These are phyloP conservation scores for Collybia sp. DNA, from an alignment of 768 basidiomycete species.

Conservation along the genomic window DNA sequence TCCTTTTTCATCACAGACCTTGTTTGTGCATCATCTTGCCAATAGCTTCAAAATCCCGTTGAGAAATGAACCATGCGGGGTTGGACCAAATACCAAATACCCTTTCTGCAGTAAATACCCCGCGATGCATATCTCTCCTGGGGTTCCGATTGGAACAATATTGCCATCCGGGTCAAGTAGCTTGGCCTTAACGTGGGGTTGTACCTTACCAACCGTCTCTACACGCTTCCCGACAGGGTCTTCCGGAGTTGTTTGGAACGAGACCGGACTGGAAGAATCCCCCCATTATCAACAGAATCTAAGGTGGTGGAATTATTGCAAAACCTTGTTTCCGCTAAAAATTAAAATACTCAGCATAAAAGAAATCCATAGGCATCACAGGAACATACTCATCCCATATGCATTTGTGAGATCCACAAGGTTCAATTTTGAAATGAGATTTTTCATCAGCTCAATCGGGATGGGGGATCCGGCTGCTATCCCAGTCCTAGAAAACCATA, in stretches of 20 bases:
- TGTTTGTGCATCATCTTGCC: conserved; percentile 71
- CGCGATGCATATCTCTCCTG: conserved; percentile 70
- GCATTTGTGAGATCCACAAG: conserved; percentile 69
- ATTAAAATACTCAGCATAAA: conserved; percentile 1
- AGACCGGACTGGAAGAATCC: conserved; percentile 54
- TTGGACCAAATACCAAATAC: conserved; percentile 27
- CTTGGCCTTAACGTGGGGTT: conserved; percentile 77
- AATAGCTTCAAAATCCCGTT: conserved; percentile 49
- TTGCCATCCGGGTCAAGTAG: conserved; percentile 55
- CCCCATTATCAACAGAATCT: background rate
- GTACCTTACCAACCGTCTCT: conserved; percentile 76
- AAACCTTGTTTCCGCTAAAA: conserved; percentile 67
- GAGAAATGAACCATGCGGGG: background rate
- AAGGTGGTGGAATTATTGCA: background rate
- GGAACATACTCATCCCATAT: conserved; percentile 80
- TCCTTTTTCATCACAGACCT: conserved; percentile 48
- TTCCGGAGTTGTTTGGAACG: conserved; percentile 70
- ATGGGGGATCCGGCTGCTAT: conserved; percentile 79
- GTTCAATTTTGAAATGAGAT: conserved; percentile 62
- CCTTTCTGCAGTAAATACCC: conserved; percentile 82
- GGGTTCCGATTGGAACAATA: conserved; percentile 63
- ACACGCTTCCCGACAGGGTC: conserved; percentile 73
- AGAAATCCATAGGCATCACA: background rate
- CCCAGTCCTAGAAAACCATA: conserved; percentile 51
- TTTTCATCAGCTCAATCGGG: conserved; percentile 77